Percentiles rank a stretch among this genome's conserved stretches.
phyloP scores from a whole-genome alignment of 1,139 yeast genomes.

The Kurtzmaniella quercitrusa region DNA sequence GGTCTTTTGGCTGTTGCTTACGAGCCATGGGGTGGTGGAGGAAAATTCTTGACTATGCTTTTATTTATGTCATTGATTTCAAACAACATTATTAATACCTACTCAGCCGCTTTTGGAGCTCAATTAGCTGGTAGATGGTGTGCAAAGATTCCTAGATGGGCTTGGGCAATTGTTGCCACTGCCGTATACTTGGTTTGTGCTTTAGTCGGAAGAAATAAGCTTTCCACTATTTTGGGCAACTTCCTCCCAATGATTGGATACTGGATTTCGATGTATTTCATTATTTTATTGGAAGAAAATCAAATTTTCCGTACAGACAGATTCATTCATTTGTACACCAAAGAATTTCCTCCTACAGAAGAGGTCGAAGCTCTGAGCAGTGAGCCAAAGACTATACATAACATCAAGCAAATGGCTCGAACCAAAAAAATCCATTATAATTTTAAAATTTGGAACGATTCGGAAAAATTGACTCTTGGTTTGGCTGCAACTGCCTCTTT shows the following conservation, averaged over 20 bases:
- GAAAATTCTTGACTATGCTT: slow-evolving; percentile 68
- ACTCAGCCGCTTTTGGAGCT: slow-evolving; percentile 78
- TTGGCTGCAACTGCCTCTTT: slow-evolving; percentile 62
- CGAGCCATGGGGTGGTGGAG: slow-evolving; percentile 74
- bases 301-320: slow-evolving; percentile 58
- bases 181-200: slow-evolving; percentile 66
- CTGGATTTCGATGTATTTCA: slow-evolving; percentile 85
- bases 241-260: slow-evolving; percentile 93
- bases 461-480: slow-evolving; percentile 53
- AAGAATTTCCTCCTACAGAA: slow-evolving; percentile 42
- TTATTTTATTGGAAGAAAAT: slow-evolving; percentile 71
- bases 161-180: slow-evolving; percentile 66
- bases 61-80: slow-evolving; percentile 73
- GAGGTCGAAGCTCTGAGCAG: slow-evolving; percentile 1
- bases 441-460: slow-evolving; percentile 66
- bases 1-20: slow-evolving; percentile 70
- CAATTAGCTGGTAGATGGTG: slow-evolving; percentile 65
- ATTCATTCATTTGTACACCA: slow-evolving; percentile 46
- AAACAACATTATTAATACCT: slow-evolving; percentile 76
- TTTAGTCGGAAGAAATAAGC: slow-evolving; percentile 71
- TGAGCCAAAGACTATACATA: slow-evolving; percentile 5
- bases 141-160: slow-evolving; percentile 74
- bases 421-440: slow-evolving; percentile 38
- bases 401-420: slow-evolving; percentile 7
- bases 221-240: slow-evolving; percentile 74